Base-by-base conservation (phyloP, 2,329 filamentous ascomycete genomes). In the Escovopsis sp. region DNA sequence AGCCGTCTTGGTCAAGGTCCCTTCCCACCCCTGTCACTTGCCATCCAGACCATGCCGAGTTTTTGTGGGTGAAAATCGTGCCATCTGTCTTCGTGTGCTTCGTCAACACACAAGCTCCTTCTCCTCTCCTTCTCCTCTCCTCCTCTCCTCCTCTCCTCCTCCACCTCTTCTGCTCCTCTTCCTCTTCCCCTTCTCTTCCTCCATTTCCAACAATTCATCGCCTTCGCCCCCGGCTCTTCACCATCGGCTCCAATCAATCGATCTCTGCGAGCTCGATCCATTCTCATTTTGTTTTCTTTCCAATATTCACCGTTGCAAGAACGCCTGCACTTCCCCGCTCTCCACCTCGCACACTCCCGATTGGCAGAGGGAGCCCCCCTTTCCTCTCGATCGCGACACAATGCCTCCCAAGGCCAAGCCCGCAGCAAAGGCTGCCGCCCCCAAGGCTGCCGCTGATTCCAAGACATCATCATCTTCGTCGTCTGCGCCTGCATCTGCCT, bases 391-490 rank as follows among this genome's bases (percentile, higher is more conserved):
- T 29, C 39, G 39, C 39, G 35, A 45, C 49, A 47, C 48, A 42
- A 56, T 56, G 53, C 48, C 54, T 36, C 46, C 54, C 28, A 47
- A 47, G 45, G 44, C 48, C 31, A 52, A 48, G 44, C 39, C 48
- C 21, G 18, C 48, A 31, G 27, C 34, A 12, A 39, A 39, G 35
- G 35, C 35, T 9, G 19, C 33, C 35, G 43, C 43, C 38, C 27
- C 45, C 18, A 53, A 47, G 45, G 25, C 49, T 6, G 36, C 39
- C 25, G 29, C 39, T 12, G 35, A 39, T 32, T 26, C 35, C n/a
- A 23, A 19, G 14, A 15, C 31, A 33, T 14, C 31, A n/a, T n/a
- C n/a, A n/a, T n/a, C n/a, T n/a, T n/a, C n/a, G n/a, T n/a, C n/a
- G n/a, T n/a, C n/a, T n/a, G n/a, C n/a, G n/a, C n/a, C n/a, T n/a